Evolutionary conservation across 257 asterid genomes (phyloP).

Genomic region (Paulownia fortunei): DNA sequence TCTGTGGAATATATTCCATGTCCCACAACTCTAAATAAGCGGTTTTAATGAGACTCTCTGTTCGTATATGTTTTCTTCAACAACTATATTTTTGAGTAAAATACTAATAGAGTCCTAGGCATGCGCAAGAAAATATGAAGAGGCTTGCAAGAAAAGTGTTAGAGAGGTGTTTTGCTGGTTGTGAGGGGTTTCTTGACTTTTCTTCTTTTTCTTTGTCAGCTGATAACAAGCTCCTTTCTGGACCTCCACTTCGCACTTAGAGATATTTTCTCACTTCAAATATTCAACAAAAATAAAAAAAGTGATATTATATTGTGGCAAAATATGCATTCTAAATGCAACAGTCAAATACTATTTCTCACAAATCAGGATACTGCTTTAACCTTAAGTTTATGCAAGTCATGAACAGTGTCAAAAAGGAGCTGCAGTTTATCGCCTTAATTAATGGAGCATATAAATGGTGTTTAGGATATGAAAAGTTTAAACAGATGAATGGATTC

Average conservation of each 20-base stretch:
- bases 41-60: no score
- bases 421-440: not conserved
- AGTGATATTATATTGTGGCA: not conserved
- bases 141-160: not conserved
- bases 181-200: slow-evolving; percentile 27
- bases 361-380: no score
- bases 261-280: not conserved
- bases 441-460: no score
- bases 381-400: not conserved
- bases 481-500: not conserved
- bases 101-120: not conserved
- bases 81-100: not conserved
- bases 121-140: no score
- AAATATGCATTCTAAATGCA: not conserved
- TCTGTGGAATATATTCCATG: not conserved
- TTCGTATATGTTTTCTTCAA: not conserved
- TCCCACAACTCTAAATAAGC: not conserved
- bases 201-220: not conserved
- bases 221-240: slow-evolving; percentile 22
- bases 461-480: not conserved
- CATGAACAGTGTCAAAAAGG: not conserved
- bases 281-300: not conserved
- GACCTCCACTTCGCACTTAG: slow-evolving; percentile 37
- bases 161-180: not conserved
- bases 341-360: not conserved